Evolutionary conservation across 352 stramenopile genomes (phyloP).

Genomic region (Globisporangium nodosum): DNA sequence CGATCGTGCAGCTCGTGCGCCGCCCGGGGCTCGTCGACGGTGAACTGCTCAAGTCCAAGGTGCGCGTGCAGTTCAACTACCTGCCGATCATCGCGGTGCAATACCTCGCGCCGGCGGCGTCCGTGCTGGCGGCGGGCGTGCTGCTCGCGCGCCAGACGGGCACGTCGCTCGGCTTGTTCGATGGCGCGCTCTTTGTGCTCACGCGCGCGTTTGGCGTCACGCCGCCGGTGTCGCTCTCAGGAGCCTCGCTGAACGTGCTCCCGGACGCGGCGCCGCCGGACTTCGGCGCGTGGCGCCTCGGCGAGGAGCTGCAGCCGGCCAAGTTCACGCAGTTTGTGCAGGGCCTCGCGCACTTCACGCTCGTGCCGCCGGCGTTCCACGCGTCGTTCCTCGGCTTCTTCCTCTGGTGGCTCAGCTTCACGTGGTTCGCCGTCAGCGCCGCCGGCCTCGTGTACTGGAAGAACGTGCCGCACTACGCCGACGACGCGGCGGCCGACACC

Average conservation of each 20-base stretch:
- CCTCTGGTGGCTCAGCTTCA: conserved; percentile 43
- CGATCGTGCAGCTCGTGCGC: conserved; percentile 53
- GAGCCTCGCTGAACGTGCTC: conserved; percentile 20
- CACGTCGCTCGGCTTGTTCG: conserved; percentile 39
- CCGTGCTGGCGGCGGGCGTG: conserved; percentile 34
- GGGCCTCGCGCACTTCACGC: conserved; percentile 55
- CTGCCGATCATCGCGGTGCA: conserved; percentile 72
- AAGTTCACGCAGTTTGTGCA: conserved; percentile 49
- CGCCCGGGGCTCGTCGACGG: conserved; percentile 51
- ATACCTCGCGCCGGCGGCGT: conserved; percentile 57
- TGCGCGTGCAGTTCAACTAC: conserved; percentile 81
- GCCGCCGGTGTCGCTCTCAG: conserved; percentile 11
- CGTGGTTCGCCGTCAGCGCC: conserved; percentile 50
- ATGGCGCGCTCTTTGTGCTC: conserved; percentile 19
- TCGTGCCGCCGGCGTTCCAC: conserved; percentile 57
- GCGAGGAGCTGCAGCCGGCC: conserved; percentile 38
- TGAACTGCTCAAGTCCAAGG: conserved; percentile 53
- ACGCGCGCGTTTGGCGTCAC: conserved; percentile 17
- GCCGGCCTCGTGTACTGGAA: conserved; percentile 61
- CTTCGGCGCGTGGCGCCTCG: conserved; percentile 52
- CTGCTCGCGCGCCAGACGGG: conserved; percentile 53
- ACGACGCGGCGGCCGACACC: background rate
- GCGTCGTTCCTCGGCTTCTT: conserved; percentile 60
- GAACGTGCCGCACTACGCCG: conserved; percentile 38
- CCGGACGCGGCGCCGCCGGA: conserved; percentile 30